phyloP scores from a whole-genome alignment of 768 basidiomycete genomes.

The Roridomyces roridus region DNA sequence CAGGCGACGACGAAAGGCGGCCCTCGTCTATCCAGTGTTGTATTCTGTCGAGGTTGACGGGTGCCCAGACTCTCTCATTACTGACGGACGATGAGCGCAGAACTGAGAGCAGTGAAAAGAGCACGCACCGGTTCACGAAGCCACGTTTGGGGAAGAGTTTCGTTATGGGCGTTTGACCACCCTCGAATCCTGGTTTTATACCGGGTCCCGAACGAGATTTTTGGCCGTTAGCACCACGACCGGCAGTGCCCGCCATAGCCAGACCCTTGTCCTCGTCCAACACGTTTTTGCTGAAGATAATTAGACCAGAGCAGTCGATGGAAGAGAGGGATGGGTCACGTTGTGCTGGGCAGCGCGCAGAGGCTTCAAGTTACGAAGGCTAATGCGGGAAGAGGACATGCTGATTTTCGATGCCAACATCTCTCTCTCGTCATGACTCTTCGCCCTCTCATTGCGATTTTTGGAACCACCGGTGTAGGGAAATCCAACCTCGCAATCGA shows the following conservation, averaged over 20 bases:
- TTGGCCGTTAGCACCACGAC: constrained; percentile 95
- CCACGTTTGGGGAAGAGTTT: constrained; percentile 93
- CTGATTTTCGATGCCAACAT: neutral
- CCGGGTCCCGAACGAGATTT: constrained; percentile 91
- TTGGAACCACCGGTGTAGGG: constrained; percentile 95
- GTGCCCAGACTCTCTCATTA: constrained; percentile 76
- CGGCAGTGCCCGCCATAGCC: constrained; percentile 91
- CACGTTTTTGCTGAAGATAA: constrained; percentile 80
- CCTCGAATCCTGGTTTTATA: constrained; percentile 87
- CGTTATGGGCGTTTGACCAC: constrained; percentile 94
- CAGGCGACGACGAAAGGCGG: constrained; percentile 76
- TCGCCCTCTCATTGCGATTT: constrained; percentile 80
- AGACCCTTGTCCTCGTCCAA: constrained; percentile 92
- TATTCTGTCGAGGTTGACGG: constrained; percentile 86
- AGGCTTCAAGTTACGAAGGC: constrained; percentile 78
- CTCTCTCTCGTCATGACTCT: constrained; percentile 43
- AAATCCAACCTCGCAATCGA: constrained; percentile 93
- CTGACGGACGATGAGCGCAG: constrained; percentile 43
- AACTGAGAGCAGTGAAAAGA: neutral
- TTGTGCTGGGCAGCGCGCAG: constrained; percentile 72
- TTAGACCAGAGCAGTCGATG: neutral
- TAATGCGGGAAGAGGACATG: constrained; percentile 50
- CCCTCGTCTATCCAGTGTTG: constrained; percentile 92
- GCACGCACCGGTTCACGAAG: constrained; percentile 87
- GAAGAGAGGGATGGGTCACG: constrained; percentile 37